phyloP scores from a whole-genome alignment of 345 rosid species.

The Aegle marmelos region DNA sequence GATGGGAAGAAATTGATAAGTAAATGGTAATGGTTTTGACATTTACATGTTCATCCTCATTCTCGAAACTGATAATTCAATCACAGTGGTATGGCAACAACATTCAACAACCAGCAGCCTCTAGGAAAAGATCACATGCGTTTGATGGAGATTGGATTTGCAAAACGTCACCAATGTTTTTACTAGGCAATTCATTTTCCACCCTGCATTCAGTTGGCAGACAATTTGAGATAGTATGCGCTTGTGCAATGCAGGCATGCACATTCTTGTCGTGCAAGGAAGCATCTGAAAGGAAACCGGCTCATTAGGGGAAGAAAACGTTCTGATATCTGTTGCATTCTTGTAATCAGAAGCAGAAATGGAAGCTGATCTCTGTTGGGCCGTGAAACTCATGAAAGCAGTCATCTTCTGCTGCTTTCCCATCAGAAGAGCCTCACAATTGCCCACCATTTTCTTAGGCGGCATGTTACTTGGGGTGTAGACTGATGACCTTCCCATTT shows the following conservation, averaged over 20 bases:
- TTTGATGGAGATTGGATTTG: constrained; percentile 34
- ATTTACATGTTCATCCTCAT: not conserved
- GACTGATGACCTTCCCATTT: constrained; percentile 56
- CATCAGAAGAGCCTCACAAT: constrained; percentile 61
- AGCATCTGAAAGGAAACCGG: constrained; percentile 14
- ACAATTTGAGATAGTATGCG: not conserved
- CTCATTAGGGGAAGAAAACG: constrained; percentile 6
- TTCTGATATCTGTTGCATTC: constrained; percentile 20
- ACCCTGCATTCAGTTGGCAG: constrained; percentile 25
- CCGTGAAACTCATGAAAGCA: constrained; percentile 39
- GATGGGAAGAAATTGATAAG: not conserved
- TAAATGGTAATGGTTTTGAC: not conserved
- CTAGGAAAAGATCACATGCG: constrained; percentile 59
- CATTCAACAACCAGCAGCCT: constrained; percentile 65
- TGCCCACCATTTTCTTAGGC: constrained; percentile 65
- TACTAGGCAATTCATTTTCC: constrained; percentile 51
- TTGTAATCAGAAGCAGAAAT: constrained; percentile 2
- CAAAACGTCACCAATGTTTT: constrained; percentile 17
- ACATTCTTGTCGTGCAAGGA: not conserved
- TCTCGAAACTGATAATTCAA: not conserved
- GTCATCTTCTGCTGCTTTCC: constrained; percentile 73
- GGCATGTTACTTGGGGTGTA: constrained; percentile 56
- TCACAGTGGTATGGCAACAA: constrained; percentile 10
- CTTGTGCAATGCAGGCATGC: not conserved
- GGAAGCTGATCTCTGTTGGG: constrained; percentile 32